These are phyloP conservation scores for Cyberlindnera veronae DNA, from an alignment of 805 yeast genomes.

Conservation along the genomic window DNA sequence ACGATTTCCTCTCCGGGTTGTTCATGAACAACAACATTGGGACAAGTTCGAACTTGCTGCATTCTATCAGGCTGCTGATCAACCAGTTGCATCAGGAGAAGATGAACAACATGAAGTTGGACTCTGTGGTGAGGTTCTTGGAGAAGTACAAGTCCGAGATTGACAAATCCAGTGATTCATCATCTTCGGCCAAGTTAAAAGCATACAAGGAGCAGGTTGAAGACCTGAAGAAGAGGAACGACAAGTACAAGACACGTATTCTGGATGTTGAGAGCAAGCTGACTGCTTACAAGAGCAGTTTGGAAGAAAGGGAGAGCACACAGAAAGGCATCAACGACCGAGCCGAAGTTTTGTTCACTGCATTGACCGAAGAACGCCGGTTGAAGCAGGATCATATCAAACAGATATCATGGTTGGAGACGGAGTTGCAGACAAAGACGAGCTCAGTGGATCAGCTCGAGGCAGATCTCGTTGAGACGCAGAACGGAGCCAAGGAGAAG, in stretches of 20 bases:
- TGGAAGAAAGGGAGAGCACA: not conserved
- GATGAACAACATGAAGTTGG: constrained; percentile 53
- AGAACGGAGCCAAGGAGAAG: not conserved
- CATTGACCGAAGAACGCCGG: constrained; percentile 1
- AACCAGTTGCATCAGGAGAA: constrained; percentile 55
- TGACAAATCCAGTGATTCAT: constrained; percentile 4
- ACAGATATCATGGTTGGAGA: constrained; percentile 1
- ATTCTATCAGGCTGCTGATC: constrained; percentile 51
- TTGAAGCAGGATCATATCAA: constrained; percentile 2
- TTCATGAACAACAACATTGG: constrained; percentile 58
- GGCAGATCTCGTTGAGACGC: not conserved
- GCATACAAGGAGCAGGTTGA: constrained; percentile 1
- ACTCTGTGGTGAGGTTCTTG: constrained; percentile 52
- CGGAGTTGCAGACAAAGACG: not conserved
- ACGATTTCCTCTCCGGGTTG: constrained; percentile 50
- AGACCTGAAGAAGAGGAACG: constrained; percentile 1
- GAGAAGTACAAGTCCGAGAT: constrained; percentile 38
- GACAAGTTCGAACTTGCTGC: constrained; percentile 51
- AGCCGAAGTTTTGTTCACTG: not conserved
- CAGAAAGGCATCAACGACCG: not conserved
- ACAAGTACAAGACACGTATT: constrained; percentile 4
- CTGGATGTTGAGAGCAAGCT: constrained; percentile 5
- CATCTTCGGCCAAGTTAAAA: not conserved
- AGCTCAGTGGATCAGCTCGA: not conserved
- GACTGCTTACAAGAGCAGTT: not conserved